Evolutionary conservation across 108 stramenopile species (phyloP), one percentile per base, ranked within the genome.

Genomic region (Parietichytrium sp.): DNA sequence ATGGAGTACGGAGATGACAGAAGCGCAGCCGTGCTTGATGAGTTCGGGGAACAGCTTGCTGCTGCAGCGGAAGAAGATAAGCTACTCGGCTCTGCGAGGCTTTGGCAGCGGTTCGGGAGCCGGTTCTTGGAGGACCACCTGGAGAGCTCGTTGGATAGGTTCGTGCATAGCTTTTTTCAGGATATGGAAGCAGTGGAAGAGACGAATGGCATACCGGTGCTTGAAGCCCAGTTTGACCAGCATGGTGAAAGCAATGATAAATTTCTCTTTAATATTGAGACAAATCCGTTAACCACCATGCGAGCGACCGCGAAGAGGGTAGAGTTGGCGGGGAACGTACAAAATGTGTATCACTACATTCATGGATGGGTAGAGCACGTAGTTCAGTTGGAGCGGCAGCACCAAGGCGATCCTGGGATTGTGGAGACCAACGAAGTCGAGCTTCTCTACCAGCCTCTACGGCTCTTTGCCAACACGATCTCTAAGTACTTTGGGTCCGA

Each of bases 111-210:
- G 10, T 33, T 42, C 6, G 20, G 45, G 33, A 72, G 61, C 61
- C 12, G 38, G 12, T 42, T 72, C 20, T 33, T 42, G 6, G 61
- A 72, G 33, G 61, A n/a, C n/a, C n/a, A n/a, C n/a, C n/a, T n/a
- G n/a, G n/a, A n/a, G n/a, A n/a, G 61, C 29, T 72, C 61, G 20
- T 45, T 72, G 61, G 61, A 72, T 2, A 33, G 61, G 25, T 72
- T 72, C 45, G 23, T 72, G 42, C 61, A 72, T 47, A 33, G 45
- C 42, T 72, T 72, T 45, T 18, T 25, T 12, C 6, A 13, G 20
- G 38, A 72, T 10, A n/a, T 72, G 1, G 3, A 33, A 23, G 6
- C 42, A 3, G 15, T 72, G 13, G 10, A 72, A 42, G 2, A 72
- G n/a, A 36, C 36, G 61, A 42, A 16, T 0, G 33, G 61, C 15